Evolutionary conservation across 192 early-diverging fungal species (phyloP).

Genomic region (Coemansia sp.): DNA sequence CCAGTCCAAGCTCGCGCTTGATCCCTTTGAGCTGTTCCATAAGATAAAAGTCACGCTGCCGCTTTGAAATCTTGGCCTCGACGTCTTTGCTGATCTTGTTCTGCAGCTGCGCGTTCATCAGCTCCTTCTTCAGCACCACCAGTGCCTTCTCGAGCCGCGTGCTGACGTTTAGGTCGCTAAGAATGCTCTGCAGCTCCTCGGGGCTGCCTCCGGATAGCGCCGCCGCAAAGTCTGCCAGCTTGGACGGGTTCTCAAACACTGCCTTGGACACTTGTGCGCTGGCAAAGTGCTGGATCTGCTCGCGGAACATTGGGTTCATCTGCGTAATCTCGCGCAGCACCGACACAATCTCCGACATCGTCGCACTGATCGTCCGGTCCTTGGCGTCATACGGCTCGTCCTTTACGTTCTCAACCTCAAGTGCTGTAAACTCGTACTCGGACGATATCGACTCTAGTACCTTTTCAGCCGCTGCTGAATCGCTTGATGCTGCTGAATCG

Average conservation of each 20-base stretch:
- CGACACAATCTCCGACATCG: constrained; percentile 91
- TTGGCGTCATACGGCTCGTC: constrained; percentile 84
- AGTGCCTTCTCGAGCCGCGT: constrained; percentile 91
- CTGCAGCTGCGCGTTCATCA: constrained; percentile 95
- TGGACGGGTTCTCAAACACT: constrained; percentile 91
- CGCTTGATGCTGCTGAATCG: constrained; percentile 7
- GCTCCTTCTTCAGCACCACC: constrained; percentile 93
- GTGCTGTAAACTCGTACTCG: constrained; percentile 78
- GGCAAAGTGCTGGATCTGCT: constrained; percentile 97
- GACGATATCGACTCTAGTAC: constrained; percentile 37
- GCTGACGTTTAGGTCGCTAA: constrained; percentile 85
- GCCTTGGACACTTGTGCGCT: constrained; percentile 94
- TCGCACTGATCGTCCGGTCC: constrained; percentile 83
- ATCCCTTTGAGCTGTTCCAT: constrained; percentile 99
- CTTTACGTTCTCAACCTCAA: constrained; percentile 82
- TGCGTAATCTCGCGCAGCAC: constrained; percentile 96
- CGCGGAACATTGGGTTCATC: constrained; percentile 92
- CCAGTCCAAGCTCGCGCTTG: constrained; percentile 97
- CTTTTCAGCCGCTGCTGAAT: constrained; percentile 21
- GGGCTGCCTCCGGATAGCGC: constrained; percentile 93
- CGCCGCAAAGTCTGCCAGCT: constrained; percentile 95
- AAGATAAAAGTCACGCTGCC: constrained; percentile 97
- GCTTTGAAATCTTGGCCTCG: constrained; percentile 93
- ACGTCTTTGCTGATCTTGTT: constrained; percentile 98
- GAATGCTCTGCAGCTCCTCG: constrained; percentile 84